Evolutionary conservation across 2,329 filamentous ascomycete species (phyloP).

Genomic region (Atkinsonella texensis): DNA sequence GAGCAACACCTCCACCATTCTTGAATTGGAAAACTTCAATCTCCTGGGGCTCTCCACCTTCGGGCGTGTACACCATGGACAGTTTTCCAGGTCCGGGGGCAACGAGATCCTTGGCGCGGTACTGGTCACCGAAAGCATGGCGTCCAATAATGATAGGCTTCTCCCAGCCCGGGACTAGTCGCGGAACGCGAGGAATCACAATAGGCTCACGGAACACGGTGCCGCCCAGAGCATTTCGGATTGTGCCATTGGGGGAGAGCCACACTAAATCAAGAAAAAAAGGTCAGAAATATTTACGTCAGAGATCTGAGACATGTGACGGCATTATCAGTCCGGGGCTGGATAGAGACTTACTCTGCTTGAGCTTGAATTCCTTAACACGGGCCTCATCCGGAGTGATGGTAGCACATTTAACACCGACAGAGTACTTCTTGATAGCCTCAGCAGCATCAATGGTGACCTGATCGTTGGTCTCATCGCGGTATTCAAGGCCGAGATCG

Average conservation of each 20-base stretch:
- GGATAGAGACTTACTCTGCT: slow-evolving; percentile 66
- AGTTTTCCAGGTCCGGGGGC: slow-evolving; percentile 75
- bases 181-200: slow-evolving; percentile 84
- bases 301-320: neutral
- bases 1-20: slow-evolving; percentile 72
- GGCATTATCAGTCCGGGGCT: neutral
- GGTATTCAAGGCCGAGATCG: slow-evolving; percentile 84
- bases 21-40: slow-evolving; percentile 88
- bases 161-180: slow-evolving; percentile 93
- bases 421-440: slow-evolving; percentile 97
- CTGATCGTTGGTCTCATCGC: slow-evolving; percentile 91
- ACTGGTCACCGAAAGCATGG: slow-evolving; percentile 97
- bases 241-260: slow-evolving; percentile 92
- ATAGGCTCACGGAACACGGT: slow-evolving; percentile 99
- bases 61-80: slow-evolving; percentile 88
- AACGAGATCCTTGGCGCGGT: slow-evolving; percentile 88
- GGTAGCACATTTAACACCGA: slow-evolving; percentile 98
- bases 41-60: slow-evolving; percentile 66
- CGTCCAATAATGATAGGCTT: slow-evolving; percentile 98
- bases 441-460: slow-evolving; percentile 92
- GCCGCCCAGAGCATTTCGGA: slow-evolving; percentile 65
- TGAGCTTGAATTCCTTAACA: slow-evolving; percentile 96
- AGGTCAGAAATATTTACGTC: slow-evolving; percentile 3
- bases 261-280: slow-evolving; percentile 56
- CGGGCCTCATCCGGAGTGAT: slow-evolving; percentile 96